Percentiles rank a stretch among this genome's conserved stretches.
These are phyloP conservation scores for Curvularia spicifera DNA, from an alignment of 2,329 filamentous ascomycete genomes.

Conservation along the genomic window DNA sequence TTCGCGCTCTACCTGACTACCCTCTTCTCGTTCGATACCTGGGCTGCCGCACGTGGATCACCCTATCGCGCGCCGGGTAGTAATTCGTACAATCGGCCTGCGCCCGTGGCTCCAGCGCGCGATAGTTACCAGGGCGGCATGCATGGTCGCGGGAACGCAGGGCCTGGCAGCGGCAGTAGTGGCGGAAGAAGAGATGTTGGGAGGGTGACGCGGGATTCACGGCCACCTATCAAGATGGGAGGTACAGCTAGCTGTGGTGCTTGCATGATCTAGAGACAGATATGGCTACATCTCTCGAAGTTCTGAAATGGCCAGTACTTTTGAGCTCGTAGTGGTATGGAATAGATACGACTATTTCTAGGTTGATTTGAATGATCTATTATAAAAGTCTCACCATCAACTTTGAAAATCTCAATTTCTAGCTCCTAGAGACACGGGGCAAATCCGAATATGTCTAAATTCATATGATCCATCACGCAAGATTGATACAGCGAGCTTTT, in stretches of 20 bases:
- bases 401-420: no score
- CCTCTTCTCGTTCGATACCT: conserved; percentile 48
- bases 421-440: no score
- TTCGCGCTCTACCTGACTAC: conserved; percentile 50
- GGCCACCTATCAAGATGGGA: conserved; percentile 38
- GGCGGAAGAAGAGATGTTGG: conserved; percentile 27
- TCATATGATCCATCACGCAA: no score
- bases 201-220: conserved; percentile 32
- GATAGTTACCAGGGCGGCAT: conserved; percentile 43
- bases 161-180: conserved; percentile 20
- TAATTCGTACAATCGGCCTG: conserved; percentile 35
- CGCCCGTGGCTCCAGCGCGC: conserved; percentile 21
- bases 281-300: not conserved
- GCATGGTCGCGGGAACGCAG: conserved; percentile 36
- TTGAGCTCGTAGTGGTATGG: no score
- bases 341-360: no score
- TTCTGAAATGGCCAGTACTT: no score
- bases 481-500: no score
- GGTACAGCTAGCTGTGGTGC: conserved; percentile 39
- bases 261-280: conserved; percentile 30
- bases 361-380: no score
- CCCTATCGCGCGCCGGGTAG: conserved; percentile 37
- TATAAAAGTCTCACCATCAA: no score
- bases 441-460: no score
- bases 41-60: conserved; percentile 43